phyloP scores from a whole-genome alignment of 2,329 filamentous ascomycete genomes.

The Cercospora citrullina region DNA sequence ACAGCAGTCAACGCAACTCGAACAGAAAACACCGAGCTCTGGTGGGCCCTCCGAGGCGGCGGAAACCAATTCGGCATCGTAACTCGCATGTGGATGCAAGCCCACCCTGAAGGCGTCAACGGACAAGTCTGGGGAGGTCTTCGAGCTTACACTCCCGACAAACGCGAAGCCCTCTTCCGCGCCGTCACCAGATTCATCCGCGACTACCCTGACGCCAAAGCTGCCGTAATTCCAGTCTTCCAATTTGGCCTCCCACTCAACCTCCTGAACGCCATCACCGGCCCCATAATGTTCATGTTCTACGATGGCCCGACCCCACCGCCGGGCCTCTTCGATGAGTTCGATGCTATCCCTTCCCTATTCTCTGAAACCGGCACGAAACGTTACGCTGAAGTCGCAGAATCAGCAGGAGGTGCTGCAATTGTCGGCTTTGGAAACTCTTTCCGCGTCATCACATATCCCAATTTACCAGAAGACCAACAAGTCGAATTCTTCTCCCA shows the following conservation, averaged over 20 bases:
- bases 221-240: conserved; percentile 25
- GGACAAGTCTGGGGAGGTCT: conserved; percentile 27
- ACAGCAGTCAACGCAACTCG: conserved; percentile 50
- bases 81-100: conserved; percentile 25
- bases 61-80: conserved; percentile 50
- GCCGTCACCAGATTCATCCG: conserved; percentile 22
- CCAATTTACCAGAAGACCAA: conserved; percentile 24
- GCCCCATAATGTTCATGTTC: conserved; percentile 27
- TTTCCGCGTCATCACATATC: conserved; percentile 23
- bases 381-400: conserved; percentile 19
- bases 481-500: conserved; percentile 22
- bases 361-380: conserved; percentile 17
- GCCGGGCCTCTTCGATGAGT: conserved; percentile 22
- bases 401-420: conserved; percentile 21
- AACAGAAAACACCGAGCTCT: conserved; percentile 51
- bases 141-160: conserved; percentile 22
- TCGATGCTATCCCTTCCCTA: conserved; percentile 17
- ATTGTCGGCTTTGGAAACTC: conserved; percentile 26
- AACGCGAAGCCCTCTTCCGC: conserved; percentile 20
- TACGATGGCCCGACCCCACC: conserved; percentile 24
- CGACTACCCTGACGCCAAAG: conserved; percentile 24
- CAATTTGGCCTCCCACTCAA: conserved; percentile 24
- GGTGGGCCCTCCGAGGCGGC: conserved; percentile 52
- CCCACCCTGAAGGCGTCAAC: conserved; percentile 27
- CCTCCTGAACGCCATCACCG: conserved; percentile 22